Conservation (phyloP, 371 early-diverging fungal species). For the Saksenaea oblongispora region DNA sequence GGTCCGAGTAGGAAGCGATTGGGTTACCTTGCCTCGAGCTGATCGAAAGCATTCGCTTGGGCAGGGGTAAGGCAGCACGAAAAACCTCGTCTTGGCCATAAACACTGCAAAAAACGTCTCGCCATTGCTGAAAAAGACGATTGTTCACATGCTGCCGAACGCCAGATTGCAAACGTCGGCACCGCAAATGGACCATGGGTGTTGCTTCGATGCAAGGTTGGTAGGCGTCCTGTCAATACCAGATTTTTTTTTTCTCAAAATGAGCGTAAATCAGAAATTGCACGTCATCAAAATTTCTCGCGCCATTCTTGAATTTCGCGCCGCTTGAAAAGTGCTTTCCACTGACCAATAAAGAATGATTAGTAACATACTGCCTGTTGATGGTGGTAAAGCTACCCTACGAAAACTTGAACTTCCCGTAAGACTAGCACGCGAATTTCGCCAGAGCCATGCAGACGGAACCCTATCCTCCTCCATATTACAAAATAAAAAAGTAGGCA, state of each 20-base stretch:
- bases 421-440: too few species aligned
- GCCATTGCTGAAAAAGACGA: constrained; percentile 33
- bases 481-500: too few species aligned
- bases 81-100: constrained; percentile 2
- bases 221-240: neutral
- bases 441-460: too few species aligned
- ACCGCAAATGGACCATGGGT: constrained; percentile 38
- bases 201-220: neutral
- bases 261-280: neutral
- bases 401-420: too few species aligned
- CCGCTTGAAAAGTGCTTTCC: too few species aligned
- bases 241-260: neutral
- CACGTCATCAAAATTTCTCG: neutral
- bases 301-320: too few species aligned
- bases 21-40: constrained; percentile 19
- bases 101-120: constrained; percentile 7
- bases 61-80: neutral
- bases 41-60: constrained; percentile 10
- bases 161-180: constrained; percentile 37
- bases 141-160: constrained; percentile 22
- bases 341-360: too few species aligned
- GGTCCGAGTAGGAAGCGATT: neutral
- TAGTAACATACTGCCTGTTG: too few species aligned
- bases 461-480: too few species aligned
- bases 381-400: too few species aligned